Evolutionary conservation across 75 land plant species (phyloP).

Genomic region (Sequoia sempervirens): DNA sequence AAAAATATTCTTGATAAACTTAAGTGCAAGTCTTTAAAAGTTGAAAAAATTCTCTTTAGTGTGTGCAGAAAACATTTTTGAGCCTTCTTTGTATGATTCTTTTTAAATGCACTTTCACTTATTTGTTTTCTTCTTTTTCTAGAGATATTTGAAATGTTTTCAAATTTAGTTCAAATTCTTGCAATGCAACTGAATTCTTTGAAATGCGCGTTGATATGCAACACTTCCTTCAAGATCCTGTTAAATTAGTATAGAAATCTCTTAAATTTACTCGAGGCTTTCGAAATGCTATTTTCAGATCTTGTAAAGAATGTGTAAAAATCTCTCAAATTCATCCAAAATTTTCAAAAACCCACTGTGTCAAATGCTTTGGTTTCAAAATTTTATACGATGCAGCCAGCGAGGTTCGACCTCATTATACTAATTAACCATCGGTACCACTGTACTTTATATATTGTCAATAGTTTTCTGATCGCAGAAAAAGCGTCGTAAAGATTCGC

Average conservation of each 20-base stretch:
- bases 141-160: not conserved
- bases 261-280: not conserved
- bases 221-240: not conserved
- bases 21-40: not conserved
- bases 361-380: not conserved
- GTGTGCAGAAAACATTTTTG: not conserved
- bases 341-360: not conserved
- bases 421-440: not conserved
- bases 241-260: not conserved
- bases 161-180: not conserved
- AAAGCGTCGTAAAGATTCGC: not conserved
- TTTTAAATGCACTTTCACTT: no score
- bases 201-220: not conserved
- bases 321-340: not conserved
- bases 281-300: not conserved
- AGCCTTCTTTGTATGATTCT: not conserved
- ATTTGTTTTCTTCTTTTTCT: not conserved
- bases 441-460: not conserved
- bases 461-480: not conserved
- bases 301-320: not conserved
- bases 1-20: not conserved
- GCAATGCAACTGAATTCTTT: not conserved
- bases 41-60: not conserved
- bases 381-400: not conserved
- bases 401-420: not conserved